Evolutionary conservation across 75 land plant genomes (phyloP).

Genomic region (Larix kaempferi): DNA sequence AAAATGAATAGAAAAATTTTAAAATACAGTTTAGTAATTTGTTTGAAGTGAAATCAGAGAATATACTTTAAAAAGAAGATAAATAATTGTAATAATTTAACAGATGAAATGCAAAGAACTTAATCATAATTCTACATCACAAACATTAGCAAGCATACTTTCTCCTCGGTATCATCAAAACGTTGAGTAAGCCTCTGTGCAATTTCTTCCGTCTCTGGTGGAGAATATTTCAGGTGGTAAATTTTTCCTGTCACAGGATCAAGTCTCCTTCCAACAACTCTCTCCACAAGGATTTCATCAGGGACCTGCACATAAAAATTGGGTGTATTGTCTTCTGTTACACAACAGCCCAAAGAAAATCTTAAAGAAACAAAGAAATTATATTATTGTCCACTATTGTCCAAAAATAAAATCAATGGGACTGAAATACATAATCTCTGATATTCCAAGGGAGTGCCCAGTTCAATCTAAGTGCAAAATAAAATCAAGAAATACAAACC

Average conservation of each 20-base stretch:
- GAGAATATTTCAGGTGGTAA: constrained; percentile 91
- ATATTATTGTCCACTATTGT: background rate
- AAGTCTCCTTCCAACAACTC: constrained; percentile 89
- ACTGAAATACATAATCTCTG: background rate
- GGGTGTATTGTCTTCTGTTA: background rate
- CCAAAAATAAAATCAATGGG: background rate
- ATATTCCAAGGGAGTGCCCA: no score
- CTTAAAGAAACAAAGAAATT: background rate
- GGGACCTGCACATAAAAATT: constrained; percentile 57
- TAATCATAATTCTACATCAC: background rate
- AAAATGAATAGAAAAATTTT: background rate
- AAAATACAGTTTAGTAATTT: background rate
- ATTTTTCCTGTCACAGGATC: constrained; percentile 98
- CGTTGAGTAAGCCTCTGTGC: constrained; percentile 94
- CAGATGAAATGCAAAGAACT: background rate
- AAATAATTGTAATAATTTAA: background rate
- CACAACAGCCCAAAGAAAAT: background rate
- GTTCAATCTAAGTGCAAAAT: no score
- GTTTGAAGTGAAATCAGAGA: background rate
- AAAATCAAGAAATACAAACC: no score
- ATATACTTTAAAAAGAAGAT: background rate
- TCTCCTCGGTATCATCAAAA: constrained; percentile 96
- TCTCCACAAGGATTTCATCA: constrained; percentile 84
- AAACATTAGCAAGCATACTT: constrained; percentile 33
- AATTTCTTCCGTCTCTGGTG: constrained; percentile 89